Base-by-base conservation (phyloP, 129 eudicot species). In the Flaveria trinervia region DNA sequence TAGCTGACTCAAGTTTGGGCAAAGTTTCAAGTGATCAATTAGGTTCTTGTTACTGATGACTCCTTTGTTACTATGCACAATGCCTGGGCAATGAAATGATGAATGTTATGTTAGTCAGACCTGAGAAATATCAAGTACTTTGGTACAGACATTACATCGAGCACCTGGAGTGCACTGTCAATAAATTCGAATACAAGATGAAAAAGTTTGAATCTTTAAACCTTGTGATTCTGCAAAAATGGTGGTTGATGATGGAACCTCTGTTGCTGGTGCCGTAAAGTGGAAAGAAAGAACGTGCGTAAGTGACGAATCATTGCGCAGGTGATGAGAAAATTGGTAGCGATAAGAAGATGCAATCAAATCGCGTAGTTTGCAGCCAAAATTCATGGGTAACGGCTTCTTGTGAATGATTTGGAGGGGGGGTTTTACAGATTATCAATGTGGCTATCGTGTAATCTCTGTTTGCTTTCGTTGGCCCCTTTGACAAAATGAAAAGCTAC, bases 1-100 rank as follows among this genome's bases (percentile, higher is more conserved):
- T 50, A 92, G 67, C 28, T 85, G 73, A 70, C 79, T 86, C 68
- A 76, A 55, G 60, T 66, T 88, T 13, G 86, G 77, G 76, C 91
- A 92, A 7, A 23, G 77, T 70, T 82, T 88, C 77, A 89, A 65
- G 51, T 45, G 74, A 9, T 81, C 10, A 30, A 70, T 52, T 70
- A 83, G 33, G 77, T 44, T 69, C 50, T 60, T 72, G 25, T 60
- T 79, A 15, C 36, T 33, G 56, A 79, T 30, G 36, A 49, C 14
- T 75, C 45, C 71, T 20, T 46, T 56, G 54, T 36, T 15, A 45
- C 52, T 39, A 72, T 6, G 20, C 70, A 44, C 59, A 60, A 60
- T 44, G 15, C 45, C 78, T 74, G 57, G 18, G 4, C 2, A 45
- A 61, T 74, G n/a, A 61, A 44, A 74, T 45, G 70, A 74, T 16